phyloP scores from a whole-genome alignment of 2,329 filamentous ascomycete species.

The Penicillium thymicola region DNA sequence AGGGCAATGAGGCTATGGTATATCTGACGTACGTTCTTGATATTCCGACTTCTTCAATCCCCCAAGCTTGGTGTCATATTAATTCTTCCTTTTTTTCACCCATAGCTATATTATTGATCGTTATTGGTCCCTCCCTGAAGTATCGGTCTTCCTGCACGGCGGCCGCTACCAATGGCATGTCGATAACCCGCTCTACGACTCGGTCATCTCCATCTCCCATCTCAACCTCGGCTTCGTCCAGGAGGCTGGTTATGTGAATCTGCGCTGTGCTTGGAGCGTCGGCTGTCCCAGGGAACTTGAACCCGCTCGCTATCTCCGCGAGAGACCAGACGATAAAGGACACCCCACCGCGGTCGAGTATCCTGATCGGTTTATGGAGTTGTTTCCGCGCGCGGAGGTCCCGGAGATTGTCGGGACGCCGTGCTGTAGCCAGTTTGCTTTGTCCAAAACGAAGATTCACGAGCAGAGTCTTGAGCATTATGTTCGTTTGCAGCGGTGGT shows the following conservation, averaged over 20 bases:
- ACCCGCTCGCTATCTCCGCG: conserved; percentile 30
- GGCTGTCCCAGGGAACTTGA: conserved; percentile 39
- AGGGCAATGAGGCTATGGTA: conserved; percentile 50
- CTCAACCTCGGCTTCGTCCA: conserved; percentile 32
- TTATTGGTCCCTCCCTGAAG: conserved; percentile 41
- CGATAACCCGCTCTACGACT: conserved; percentile 28
- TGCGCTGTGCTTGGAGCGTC: conserved; percentile 32
- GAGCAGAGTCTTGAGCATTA: conserved; percentile 46
- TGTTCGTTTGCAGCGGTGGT: conserved; percentile 46
- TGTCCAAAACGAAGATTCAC: conserved; percentile 44
- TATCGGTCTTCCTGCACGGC: conserved; percentile 43
- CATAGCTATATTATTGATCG: conserved; percentile 23
- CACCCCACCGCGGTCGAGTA: conserved; percentile 29
- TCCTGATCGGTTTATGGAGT: conserved; percentile 39
- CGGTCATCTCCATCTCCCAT: conserved; percentile 24
- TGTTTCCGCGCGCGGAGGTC: conserved; percentile 40
- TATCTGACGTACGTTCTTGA: conserved; percentile 43
- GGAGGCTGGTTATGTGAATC: conserved; percentile 34
- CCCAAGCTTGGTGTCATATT: neutral
- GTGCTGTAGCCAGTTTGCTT: conserved; percentile 54
- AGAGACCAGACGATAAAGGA: conserved; percentile 22
- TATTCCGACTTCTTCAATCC: neutral
- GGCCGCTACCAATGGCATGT: conserved; percentile 45
- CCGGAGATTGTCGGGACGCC: conserved; percentile 45
- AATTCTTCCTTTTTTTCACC: neutral